Base-by-base conservation (phyloP, 2,329 filamentous ascomycete species). In the Mycogone perniciosa region DNA sequence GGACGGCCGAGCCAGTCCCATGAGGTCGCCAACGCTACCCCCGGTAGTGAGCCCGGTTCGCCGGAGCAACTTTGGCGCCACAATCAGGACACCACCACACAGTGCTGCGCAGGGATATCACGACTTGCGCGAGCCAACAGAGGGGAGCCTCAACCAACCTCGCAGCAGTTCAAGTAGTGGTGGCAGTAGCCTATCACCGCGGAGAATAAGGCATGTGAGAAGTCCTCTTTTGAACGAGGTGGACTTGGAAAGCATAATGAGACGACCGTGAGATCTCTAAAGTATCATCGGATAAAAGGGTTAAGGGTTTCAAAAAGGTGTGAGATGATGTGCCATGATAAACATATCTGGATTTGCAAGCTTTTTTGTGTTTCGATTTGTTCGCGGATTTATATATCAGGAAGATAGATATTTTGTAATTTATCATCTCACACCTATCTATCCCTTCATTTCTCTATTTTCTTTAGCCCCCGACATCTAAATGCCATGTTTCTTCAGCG, bases 401-500 rank as follows among this genome's bases (percentile, higher is more conserved):
- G 41, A 33, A 43, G 1, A 38, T n/a, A 50, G 29, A 50, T 33
- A 50, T 39, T 5, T 39, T 11, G 31, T 5, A 4, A 27, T 20
- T 49, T 54, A 42, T 31, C 9, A 31, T 39, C 39, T 30, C 20
- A 34, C 20, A 41, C 29, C 11, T n/a, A 35, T 34, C 40, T 37
- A 13, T 37, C 55, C 33, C 38, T 9, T 44, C 35, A n/a, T 11
- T 40, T 8, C 2, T 8, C 6, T 38, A 4, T 11, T 30, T 13
- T 35, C 30, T 35, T 7, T 35, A 4, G 29, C 20, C 11, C 13
- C 30, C 10, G 20, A 43, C 4, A 45, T 50, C 42, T 46, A 68
- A 30, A 62, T 59, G 1, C 60, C 62, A 45, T 72, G 62, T n/a
- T 61, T 62, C 65, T 85, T 76, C 60, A 89, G 65, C 31, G 79